Conservation (phyloP, 75 land plant genomes). For the Picea glauca region DNA sequence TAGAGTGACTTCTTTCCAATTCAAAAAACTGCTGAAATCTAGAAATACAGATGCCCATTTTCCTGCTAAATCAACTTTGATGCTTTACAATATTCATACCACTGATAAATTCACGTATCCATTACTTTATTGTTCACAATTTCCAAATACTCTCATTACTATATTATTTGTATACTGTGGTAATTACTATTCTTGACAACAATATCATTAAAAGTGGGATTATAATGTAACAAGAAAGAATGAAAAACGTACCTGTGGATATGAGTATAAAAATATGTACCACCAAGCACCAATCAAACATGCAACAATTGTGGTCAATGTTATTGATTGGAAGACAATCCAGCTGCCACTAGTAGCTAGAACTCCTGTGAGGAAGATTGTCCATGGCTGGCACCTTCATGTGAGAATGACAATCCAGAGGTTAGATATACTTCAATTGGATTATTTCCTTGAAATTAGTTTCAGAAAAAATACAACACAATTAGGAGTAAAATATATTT, state of each 20-base stretch:
- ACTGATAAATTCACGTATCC: background rate
- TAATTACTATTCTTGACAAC: no score
- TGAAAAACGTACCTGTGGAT: constrained; percentile 71
- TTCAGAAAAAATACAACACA: background rate
- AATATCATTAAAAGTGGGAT: background rate
- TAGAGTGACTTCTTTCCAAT: no score
- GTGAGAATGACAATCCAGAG: constrained; percentile 1
- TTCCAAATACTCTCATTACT: background rate
- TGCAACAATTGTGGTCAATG: constrained; percentile 36
- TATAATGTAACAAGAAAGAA: background rate
- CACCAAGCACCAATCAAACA: constrained; percentile 69
- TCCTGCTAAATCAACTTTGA: no score
- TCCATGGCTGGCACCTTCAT: constrained; percentile 97
- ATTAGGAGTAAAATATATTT: no score
- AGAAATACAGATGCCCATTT: no score
- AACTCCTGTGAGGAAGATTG: constrained; percentile 70
- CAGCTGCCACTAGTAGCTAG: constrained; percentile 48
- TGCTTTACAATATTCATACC: background rate
- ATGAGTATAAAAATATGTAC: constrained; percentile 86
- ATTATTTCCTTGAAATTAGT: background rate
- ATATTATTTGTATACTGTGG: background rate
- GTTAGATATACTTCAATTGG: background rate
- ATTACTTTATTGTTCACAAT: no score
- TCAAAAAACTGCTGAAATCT: no score
- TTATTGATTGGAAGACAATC: constrained; percentile 53